Evolutionary conservation across 208 protist genomes (phyloP).

Genomic region (Leishmania major): DNA sequence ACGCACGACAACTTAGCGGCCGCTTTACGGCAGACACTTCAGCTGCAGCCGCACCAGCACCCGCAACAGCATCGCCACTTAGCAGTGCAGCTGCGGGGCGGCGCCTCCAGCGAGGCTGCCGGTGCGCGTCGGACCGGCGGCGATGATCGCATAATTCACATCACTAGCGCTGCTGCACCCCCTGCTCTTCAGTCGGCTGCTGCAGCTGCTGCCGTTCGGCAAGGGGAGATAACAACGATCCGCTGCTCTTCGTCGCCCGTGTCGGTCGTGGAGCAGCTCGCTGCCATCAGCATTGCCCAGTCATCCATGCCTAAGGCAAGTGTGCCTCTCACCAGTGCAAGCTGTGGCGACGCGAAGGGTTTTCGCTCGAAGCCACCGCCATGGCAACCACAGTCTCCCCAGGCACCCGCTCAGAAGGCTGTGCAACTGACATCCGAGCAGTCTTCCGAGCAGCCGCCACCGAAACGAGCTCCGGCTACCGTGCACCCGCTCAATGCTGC

Average conservation of each 20-base stretch:
- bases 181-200: slow-evolving; percentile 8
- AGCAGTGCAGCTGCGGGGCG: not conserved
- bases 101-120: not conserved
- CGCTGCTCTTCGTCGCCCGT: not conserved
- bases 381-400: not conserved
- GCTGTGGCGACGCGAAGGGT: not conserved
- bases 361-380: not conserved
- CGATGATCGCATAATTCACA: not conserved
- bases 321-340: not conserved
- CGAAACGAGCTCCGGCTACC: not conserved
- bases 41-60: not conserved
- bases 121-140: not conserved
- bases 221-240: not conserved
- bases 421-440: not conserved
- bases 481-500: not conserved
- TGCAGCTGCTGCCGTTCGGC: not conserved
- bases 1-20: too few species aligned
- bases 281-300: not conserved
- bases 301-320: not conserved
- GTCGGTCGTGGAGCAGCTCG: not conserved
- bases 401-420: not conserved
- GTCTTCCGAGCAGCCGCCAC: not conserved
- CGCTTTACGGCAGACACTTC: not conserved
- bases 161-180: not conserved
- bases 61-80: not conserved